Evolutionary conservation across 2,329 filamentous ascomycete genomes (phyloP), one percentile per base, ranked within the genome.

Genomic region (Arthrobotrys musiformis): DNA sequence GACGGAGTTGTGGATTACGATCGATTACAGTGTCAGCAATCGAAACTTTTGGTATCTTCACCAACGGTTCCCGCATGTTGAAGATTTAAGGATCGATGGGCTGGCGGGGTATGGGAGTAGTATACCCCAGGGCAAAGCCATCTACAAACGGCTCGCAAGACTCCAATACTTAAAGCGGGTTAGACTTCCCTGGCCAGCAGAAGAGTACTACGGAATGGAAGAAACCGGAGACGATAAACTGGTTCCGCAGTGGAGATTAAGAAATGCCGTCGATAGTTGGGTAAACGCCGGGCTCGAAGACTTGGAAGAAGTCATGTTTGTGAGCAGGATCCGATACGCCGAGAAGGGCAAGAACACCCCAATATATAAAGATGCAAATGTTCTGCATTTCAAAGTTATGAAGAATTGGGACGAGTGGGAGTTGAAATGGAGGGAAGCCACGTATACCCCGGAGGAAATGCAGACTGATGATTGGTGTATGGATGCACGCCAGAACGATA

Each of bases 301-400:
- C 30, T 37, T 74, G 24, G 70, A 74, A 28, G 30, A 37, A 19
- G 70, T 74, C n/a, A 54, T 68, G 50, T 74, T 74, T n/a, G 54
- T 62, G n/a, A 61, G 54, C 33, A 58, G 54, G 11, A 58, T 58
- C 17, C 54, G 54, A 11, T 58, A 58, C 33, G 26, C 54, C 33
- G 54, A 58, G 40, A 58, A 58, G 33, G 33, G 33, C 17, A 58
- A 58, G 17, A 40, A 37, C 9, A 24, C 33, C 9, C 30, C 54
- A 40, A 58, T 33, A 40, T 58, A 58, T 26, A 58, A 58, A n/a
- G 54, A 58, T 58, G 54, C 54, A 15, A 26, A 26, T 58, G 19
- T 58, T 40, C 19, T 58, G 2, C 54, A 58, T 26, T 58, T 58
- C 54, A 58, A 58, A 24, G 19, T 58, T 7, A 58, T 58, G 15